A percentile compares a stretch with the other conserved stretches of the same genome.
phyloP scores from a whole-genome alignment of 371 early-diverging fungal genomes.

The Apophysomyces variabilis region DNA sequence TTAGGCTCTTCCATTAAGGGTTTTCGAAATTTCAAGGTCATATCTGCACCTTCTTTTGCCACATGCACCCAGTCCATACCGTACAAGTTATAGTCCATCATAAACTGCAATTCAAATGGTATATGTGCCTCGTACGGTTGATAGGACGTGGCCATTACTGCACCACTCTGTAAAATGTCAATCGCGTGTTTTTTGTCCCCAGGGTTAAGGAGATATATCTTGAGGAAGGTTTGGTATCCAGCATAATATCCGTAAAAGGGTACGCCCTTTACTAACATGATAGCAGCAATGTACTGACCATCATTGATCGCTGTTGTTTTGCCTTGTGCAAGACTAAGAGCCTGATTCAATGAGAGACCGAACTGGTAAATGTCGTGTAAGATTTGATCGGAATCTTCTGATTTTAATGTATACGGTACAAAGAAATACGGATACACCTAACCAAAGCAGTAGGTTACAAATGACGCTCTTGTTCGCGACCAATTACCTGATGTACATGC shows the following conservation, averaged over 20 bases:
- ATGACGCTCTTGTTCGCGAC: not conserved
- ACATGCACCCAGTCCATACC: constrained; percentile 83
- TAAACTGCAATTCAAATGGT: constrained; percentile 87
- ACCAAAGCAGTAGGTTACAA: too few species aligned
- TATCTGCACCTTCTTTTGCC: not conserved
- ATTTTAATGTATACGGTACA: constrained; percentile 52
- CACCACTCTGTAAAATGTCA: constrained; percentile 73
- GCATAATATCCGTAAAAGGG: constrained; percentile 89
- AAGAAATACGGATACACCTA: constrained; percentile 84
- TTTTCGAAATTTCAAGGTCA: constrained; percentile 35
- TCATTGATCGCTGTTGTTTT: constrained; percentile 26
- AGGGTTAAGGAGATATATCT: constrained; percentile 76
- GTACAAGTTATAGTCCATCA: constrained; percentile 90
- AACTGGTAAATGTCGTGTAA: constrained; percentile 63
- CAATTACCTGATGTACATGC: constrained; percentile 74
- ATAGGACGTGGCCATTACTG: constrained; percentile 65
- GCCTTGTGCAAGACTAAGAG: constrained; percentile 56
- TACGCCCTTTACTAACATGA: constrained; percentile 74
- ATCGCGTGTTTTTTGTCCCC: constrained; percentile 56
- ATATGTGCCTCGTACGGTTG: constrained; percentile 89
- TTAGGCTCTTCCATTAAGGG: constrained; percentile 40
- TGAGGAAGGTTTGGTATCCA: constrained; percentile 71
- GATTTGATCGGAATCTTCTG: constrained; percentile 30
- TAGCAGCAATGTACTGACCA: constrained; percentile 67
- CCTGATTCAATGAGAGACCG: constrained; percentile 75